Evolutionary conservation across 768 basidiomycete species (phyloP), one percentile per base, ranked within the genome.

Genomic region (Daedalea quercina): DNA sequence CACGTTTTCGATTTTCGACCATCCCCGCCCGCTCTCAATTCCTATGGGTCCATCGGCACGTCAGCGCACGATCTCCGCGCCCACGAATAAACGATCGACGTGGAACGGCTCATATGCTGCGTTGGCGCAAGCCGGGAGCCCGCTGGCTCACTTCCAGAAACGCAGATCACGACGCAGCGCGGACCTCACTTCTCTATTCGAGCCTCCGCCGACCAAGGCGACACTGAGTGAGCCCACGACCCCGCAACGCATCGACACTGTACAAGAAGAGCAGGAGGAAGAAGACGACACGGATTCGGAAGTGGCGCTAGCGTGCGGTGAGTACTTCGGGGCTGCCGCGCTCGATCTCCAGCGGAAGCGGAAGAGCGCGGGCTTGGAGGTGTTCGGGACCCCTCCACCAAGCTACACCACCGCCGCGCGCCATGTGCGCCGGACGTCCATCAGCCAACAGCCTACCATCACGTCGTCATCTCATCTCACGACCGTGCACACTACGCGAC

Each of bases 41-140:
- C 62, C 63, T 3, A 28, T 44, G 7, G 53, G 54, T 12, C 51
- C 52, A 15, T 28, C 50, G 3, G 55, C 43, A 46, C 50, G 64
- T 15, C 52, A 52, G 2, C 60, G 65, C 4, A 64, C 62, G 25
- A 65, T 57, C 35, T 70, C 72, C 9, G 63, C 53, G 3, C 44
- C 54, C 0, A 8, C 47, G 2, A 54, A 70, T 60, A 89, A 89
- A 60, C 78, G 86, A 15, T 76, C 81, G 13, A 88, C 87, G 0
- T 91, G 88, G 88, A 89, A 80, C 52, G 87, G 85, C 24, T 78
- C 82, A 1, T 83, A 84, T 54, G 65, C 73, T 9, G 74, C 75
- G 15, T 73, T 82, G 17, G 76, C 77, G 2, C 68, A 67, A 2
- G 69, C 75, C 3, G 76, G 76, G 13, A 73, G 76, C 54, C 75